A percentile compares a stretch with the other conserved stretches of the same genome.
phyloP scores from a whole-genome alignment of 2,329 filamentous ascomycete genomes.

The Xylaria digitata region DNA sequence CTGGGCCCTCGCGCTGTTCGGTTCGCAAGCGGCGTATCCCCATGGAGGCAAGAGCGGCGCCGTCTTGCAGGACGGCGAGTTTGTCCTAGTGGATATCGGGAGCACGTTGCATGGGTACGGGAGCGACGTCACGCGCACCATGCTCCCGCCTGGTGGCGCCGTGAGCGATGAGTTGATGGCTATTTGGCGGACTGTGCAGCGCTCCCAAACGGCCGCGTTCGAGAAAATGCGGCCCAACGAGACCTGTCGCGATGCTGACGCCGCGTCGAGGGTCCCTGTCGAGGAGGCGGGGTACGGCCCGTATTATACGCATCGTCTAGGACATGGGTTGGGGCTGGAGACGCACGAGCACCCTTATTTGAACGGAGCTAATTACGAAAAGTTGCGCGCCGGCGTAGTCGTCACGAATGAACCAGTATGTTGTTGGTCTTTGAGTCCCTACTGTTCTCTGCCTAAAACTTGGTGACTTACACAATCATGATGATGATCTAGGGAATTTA shows the following conservation, averaged over 20 bases:
- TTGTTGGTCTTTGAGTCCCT: constrained; percentile 7
- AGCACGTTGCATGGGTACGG: constrained; percentile 47
- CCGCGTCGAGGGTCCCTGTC: constrained; percentile 45
- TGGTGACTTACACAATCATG: constrained; percentile 26
- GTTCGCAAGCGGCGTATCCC: constrained; percentile 47
- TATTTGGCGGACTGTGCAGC: constrained; percentile 44
- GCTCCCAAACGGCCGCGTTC: constrained; percentile 45
- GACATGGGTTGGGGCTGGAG: constrained; percentile 48
- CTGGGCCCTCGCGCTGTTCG: constrained; percentile 49
- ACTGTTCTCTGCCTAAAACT: too few relatives aligned
- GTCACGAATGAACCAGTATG: constrained; percentile 49
- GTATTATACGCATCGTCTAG: constrained; percentile 48
- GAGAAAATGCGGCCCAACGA: constrained; percentile 44
- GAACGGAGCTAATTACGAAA: constrained; percentile 48
- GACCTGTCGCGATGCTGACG: constrained; percentile 47
- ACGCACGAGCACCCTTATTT: constrained; percentile 49
- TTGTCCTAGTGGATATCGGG: constrained; percentile 49
- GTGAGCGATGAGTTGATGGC: constrained; percentile 45
- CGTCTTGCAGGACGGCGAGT: constrained; percentile 45
- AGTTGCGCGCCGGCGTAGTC: constrained; percentile 44
- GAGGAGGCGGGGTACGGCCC: constrained; percentile 42
- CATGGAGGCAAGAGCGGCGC: constrained; percentile 47
- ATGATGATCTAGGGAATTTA: constrained; percentile 45
- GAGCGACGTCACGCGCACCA: constrained; percentile 48
- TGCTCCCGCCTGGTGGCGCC: constrained; percentile 41